These are phyloP conservation scores for Apiotrichum domesticum DNA, from an alignment of 1,284 basidiomycete species.

Conservation along the genomic window DNA sequence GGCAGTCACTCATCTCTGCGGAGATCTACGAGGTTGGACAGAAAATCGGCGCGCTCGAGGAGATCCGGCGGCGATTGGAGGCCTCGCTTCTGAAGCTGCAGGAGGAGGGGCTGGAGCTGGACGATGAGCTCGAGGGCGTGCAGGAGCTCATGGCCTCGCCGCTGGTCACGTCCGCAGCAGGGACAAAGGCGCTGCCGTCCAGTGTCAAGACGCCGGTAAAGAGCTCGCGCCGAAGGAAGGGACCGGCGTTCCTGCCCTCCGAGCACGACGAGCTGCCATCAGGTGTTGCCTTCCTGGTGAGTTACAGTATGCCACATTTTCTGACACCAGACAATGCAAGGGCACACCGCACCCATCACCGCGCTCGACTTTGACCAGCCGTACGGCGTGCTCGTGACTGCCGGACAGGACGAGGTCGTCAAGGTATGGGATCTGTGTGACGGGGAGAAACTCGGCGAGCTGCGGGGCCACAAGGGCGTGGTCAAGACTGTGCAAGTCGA, in stretches of 20 bases:
- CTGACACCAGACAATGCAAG: conserved; percentile 62
- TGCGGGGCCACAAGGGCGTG: conserved; percentile 66
- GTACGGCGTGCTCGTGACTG: conserved; percentile 86
- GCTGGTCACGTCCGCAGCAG: conserved; percentile 35
- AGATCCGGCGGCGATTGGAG: conserved; percentile 72
- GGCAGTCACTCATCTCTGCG: conserved; percentile 67
- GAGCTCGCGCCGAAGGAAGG: conserved; percentile 48
- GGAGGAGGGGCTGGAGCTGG: conserved; percentile 91
- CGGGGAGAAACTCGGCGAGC: conserved; percentile 70
- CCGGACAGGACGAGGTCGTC: conserved; percentile 59
- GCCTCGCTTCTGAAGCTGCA: conserved; percentile 77
- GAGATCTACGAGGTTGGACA: conserved; percentile 81
- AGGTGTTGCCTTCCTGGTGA: conserved; percentile 93
- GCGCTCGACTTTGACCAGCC: conserved; percentile 94
- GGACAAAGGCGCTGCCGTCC: conserved; percentile 34
- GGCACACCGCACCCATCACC: conserved; percentile 73
- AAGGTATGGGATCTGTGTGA: conserved; percentile 54
- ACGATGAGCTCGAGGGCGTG: conserved; percentile 87
- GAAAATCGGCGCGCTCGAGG: conserved; percentile 81
- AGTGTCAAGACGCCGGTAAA: conserved; percentile 12
- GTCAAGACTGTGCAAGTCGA: conserved; percentile 94
- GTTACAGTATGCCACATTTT: no score
- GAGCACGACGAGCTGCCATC: conserved; percentile 94
- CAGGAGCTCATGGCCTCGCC: conserved; percentile 68
- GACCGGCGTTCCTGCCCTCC: conserved; percentile 90